Conservation (phyloP, 495 filamentous ascomycete species). For the Filosporella fistucella region DNA sequence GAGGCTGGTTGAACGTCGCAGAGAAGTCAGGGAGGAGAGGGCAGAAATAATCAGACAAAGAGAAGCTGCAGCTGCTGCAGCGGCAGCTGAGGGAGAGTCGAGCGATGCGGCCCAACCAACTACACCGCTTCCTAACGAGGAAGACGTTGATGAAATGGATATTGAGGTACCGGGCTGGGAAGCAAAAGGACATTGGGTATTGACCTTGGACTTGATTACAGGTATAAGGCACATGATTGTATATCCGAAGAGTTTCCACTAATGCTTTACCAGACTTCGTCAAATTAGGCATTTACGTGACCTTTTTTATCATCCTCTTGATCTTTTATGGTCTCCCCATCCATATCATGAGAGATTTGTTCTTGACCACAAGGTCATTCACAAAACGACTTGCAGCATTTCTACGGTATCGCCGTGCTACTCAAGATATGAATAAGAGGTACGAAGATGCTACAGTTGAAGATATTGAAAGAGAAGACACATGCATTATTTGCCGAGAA, state of each 20-base stretch:
- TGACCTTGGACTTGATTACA: conserved; percentile 82
- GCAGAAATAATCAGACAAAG: conserved; percentile 61
- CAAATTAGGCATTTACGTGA: conserved; percentile 81
- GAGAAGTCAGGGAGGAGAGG: conserved; percentile 51
- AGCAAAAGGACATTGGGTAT: conserved; percentile 88
- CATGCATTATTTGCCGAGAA: conserved; percentile 96
- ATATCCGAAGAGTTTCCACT: conserved; percentile 12
- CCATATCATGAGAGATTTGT: conserved; percentile 93
- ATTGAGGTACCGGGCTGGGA: conserved; percentile 96
- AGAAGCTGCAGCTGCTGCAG: conserved; percentile 36
- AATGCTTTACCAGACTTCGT: conserved; percentile 62
- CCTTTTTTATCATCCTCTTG: conserved; percentile 90
- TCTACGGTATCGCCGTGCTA: conserved; percentile 80
- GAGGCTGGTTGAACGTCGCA: conserved; percentile 56
- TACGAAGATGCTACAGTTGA: conserved; percentile 91
- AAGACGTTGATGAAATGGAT: conserved; percentile 87
- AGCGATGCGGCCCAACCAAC: conserved; percentile 19
- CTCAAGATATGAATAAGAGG: conserved; percentile 83
- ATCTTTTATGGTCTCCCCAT: conserved; percentile 93
- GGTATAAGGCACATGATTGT: conserved; percentile 30
- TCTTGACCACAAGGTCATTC: conserved; percentile 89
- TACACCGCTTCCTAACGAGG: conserved; percentile 53
- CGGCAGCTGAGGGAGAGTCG: conserved; percentile 35
- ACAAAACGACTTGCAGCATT: conserved; percentile 82
- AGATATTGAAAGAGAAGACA: conserved; percentile 79